Conservation (phyloP, 202 grass and related monocot species). For the Saccharum hybrid region DNA sequence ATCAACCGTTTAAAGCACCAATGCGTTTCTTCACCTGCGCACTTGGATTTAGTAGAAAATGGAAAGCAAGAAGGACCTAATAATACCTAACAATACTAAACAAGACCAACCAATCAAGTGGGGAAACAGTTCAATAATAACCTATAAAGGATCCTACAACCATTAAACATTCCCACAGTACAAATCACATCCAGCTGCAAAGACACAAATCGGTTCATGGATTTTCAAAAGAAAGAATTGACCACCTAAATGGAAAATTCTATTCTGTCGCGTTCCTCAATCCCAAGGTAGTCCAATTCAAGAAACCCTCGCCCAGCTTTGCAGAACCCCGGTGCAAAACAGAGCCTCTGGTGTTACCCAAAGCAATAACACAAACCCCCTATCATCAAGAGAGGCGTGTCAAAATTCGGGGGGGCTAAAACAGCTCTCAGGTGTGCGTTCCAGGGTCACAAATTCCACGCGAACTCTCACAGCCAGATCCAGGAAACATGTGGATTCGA, state of each 20-base stretch:
- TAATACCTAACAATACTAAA: not conserved
- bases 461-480: not conserved
- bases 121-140: conserved; percentile 15
- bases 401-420: not conserved
- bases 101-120: not conserved
- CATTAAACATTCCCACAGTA: not conserved
- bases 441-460: not conserved
- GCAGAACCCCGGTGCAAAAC: not conserved
- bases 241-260: not conserved
- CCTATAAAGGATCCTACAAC: not conserved
- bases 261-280: not conserved
- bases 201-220: not conserved
- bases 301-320: not conserved
- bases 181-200: conserved; percentile 8
- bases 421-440: not conserved
- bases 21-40: not conserved
- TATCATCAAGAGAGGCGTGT: not conserved
- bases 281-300: conserved; percentile 16
- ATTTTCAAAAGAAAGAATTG: conserved; percentile 1
- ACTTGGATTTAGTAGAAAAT: conserved; percentile 9
- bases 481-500: conserved; percentile 12
- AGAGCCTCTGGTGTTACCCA: not conserved
- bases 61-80: not conserved
- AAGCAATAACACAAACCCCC: conserved; percentile 18
- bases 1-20: not conserved